Percentiles rank a stretch among this genome's conserved stretches.
Evolutionary conservation across 495 filamentous ascomycete species (phyloP).

Genomic region (Bombardia bombarda): DNA sequence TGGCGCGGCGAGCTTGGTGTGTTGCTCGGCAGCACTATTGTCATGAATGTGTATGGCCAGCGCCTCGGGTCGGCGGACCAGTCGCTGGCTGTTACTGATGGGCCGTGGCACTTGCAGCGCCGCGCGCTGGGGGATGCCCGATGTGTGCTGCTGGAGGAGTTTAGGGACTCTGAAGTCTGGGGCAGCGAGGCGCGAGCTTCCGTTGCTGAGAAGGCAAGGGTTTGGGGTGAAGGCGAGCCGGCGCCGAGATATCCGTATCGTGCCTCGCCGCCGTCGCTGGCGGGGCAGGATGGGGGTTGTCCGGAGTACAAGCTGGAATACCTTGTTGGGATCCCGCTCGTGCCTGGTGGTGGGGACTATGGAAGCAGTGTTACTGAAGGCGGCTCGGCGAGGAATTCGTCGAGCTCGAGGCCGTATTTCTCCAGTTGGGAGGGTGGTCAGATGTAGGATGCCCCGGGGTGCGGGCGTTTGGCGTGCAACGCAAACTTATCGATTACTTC

Average conservation of each 20-base stretch:
- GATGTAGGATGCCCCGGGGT: no score
- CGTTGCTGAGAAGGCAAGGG: background rate
- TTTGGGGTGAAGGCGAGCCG: slow-evolving; percentile 14
- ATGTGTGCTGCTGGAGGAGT: slow-evolving; percentile 9
- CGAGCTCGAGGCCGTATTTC: no score
- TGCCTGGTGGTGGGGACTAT: no score
- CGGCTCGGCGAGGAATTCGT: no score
- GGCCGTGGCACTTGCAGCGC: slow-evolving; percentile 22
- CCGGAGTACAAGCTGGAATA: background rate
- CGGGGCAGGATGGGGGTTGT: background rate
- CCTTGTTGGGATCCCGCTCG: no score
- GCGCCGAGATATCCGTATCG: slow-evolving; percentile 11
- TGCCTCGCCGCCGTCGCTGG: slow-evolving; percentile 10
- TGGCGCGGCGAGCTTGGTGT: background rate
- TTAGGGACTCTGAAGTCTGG: background rate
- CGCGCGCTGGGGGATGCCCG: slow-evolving; percentile 13
- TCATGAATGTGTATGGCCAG: slow-evolving; percentile 23
- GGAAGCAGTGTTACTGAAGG: no score
- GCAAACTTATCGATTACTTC: no score
- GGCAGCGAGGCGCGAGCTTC: background rate
- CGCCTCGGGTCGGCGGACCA: slow-evolving; percentile 23
- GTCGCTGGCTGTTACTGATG: slow-evolving; percentile 9
- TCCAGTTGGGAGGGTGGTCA: no score
- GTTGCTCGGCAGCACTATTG: slow-evolving; percentile 9
- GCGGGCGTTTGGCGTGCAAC: no score